These are phyloP conservation scores for Ramalina intermedia DNA, from an alignment of 495 filamentous ascomycete genomes.

Conservation along the genomic window DNA sequence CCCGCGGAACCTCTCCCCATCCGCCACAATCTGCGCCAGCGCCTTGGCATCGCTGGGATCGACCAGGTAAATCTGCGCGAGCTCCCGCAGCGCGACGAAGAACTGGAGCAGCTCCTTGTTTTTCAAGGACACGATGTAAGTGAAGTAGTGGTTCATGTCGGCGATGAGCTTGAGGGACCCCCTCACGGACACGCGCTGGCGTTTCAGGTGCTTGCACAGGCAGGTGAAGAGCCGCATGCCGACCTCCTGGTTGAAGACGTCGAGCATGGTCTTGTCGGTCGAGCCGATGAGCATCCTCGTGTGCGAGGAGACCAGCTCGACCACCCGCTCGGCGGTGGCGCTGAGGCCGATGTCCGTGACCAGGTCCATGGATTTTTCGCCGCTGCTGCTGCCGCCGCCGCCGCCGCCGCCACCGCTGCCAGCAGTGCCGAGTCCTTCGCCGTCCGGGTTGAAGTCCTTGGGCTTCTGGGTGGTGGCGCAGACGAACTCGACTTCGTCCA, in stretches of 20 bases:
- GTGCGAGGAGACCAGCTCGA: constrained; percentile 75
- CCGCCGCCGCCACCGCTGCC: constrained; percentile 6
- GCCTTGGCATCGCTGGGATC: constrained; percentile 81
- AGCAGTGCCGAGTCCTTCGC: too few relatives aligned
- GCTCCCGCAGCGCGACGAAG: constrained; percentile 81
- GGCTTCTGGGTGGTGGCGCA: constrained; percentile 76
- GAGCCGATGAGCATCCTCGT: constrained; percentile 83
- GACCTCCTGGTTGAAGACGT: constrained; percentile 98
- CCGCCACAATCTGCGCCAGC: constrained; percentile 86
- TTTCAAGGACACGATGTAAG: constrained; percentile 64
- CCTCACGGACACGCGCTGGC: constrained; percentile 79
- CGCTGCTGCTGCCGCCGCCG: constrained; percentile 27
- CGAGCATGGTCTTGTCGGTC: constrained; percentile 92
- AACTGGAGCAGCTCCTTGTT: constrained; percentile 76
- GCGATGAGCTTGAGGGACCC: constrained; percentile 88
- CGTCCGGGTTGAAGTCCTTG: constrained; percentile 77
- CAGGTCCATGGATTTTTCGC: constrained; percentile 25
- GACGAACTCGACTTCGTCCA: constrained; percentile 95
- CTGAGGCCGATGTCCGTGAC: constrained; percentile 69
- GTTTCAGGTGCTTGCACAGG: constrained; percentile 92
- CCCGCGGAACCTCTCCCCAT: constrained; percentile 75
- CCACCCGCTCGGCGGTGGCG: constrained; percentile 58
- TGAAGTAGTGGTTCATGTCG: constrained; percentile 88
- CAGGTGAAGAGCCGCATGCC: constrained; percentile 80
- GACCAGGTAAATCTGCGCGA: constrained; percentile 91